Percentiles rank a stretch among this genome's conserved stretches.
These are phyloP conservation scores for Parastagonospora avenae DNA, from an alignment of 2,329 filamentous ascomycete genomes.

Conservation along the genomic window DNA sequence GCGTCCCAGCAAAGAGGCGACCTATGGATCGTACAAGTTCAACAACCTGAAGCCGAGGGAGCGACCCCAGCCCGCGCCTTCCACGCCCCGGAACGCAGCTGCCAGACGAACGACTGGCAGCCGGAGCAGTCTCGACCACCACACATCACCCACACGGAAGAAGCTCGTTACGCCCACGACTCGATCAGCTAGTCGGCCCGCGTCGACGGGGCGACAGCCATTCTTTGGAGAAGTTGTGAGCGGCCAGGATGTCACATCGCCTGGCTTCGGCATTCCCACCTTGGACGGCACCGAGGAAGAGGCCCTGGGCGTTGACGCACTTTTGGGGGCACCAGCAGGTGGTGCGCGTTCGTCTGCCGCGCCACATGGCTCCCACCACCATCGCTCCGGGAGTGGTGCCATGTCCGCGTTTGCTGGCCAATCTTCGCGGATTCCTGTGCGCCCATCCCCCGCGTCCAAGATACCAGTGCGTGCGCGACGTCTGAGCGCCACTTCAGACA, in stretches of 20 bases:
- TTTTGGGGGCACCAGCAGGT: slow-evolving; percentile 9
- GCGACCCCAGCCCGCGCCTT: slow-evolving; percentile 41
- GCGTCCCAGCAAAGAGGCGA: slow-evolving; percentile 33
- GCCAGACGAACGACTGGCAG: slow-evolving; percentile 30
- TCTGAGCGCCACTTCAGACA: slow-evolving; percentile 42
- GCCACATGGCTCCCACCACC: slow-evolving; percentile 21
- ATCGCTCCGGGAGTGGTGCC: slow-evolving; percentile 26
- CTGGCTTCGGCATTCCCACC: slow-evolving; percentile 42
- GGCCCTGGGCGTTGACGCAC: slow-evolving; percentile 11
- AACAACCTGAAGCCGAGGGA: slow-evolving; percentile 44
- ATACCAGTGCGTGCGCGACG: slow-evolving; percentile 41
- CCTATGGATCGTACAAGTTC: slow-evolving; percentile 44
- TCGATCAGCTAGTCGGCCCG: slow-evolving; percentile 16
- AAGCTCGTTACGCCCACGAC: slow-evolving; percentile 27
- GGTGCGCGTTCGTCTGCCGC: slow-evolving; percentile 18
- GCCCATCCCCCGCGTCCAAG: slow-evolving; percentile 36
- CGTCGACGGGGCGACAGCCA: slow-evolving; percentile 33
- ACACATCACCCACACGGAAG: slow-evolving; percentile 29
- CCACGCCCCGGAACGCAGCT: slow-evolving; percentile 26
- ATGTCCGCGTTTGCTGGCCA: slow-evolving; percentile 15
- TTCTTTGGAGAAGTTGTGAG: slow-evolving; percentile 46
- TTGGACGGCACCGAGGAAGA: slow-evolving; percentile 22
- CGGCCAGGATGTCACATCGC: slow-evolving; percentile 34
- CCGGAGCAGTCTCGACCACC: slow-evolving; percentile 31
- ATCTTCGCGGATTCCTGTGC: slow-evolving; percentile 17